A percentile compares a stretch with the other conserved stretches of the same genome.
phyloP scores from a whole-genome alignment of 2,329 filamentous ascomycete species.

The Mycogone perniciosa region DNA sequence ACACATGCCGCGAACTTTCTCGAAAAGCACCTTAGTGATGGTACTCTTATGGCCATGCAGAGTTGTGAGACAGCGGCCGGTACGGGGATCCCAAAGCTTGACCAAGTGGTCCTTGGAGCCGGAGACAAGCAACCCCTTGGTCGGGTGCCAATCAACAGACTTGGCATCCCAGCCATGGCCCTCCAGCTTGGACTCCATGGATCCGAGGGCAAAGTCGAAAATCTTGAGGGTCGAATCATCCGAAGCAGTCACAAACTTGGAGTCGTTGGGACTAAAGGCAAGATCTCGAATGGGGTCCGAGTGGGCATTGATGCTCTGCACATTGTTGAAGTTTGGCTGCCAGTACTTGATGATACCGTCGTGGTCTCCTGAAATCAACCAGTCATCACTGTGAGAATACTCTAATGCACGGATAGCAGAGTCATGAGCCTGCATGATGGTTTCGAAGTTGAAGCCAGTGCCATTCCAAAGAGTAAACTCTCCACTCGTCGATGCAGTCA shows the following conservation, averaged over 20 bases:
- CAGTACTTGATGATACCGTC: conserved; percentile 96
- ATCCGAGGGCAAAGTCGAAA: conserved; percentile 86
- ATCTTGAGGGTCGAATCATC: conserved; percentile 93
- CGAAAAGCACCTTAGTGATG: conserved; percentile 87
- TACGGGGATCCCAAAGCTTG: conserved; percentile 97
- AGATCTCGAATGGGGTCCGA: conserved; percentile 84
- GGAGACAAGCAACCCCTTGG: conserved; percentile 87
- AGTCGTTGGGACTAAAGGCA: conserved; percentile 87
- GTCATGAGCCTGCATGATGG: conserved; percentile 97
- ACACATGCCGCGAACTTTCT: conserved; percentile 74
- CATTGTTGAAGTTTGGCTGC: conserved; percentile 99
- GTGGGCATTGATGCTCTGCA: conserved; percentile 89
- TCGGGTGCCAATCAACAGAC: conserved; percentile 94
- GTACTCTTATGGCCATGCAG: conserved; percentile 97
- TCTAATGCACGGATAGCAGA: conserved; percentile 73
- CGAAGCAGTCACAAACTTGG: conserved; percentile 92
- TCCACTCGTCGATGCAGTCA: conserved; percentile 92
- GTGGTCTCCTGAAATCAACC: conserved; percentile 92
- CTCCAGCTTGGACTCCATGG: conserved; percentile 74
- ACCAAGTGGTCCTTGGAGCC: conserved; percentile 97
- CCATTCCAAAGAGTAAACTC: conserved; percentile 99
- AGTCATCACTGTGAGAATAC: conserved; percentile 95
- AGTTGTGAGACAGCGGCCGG: conserved; percentile 81
- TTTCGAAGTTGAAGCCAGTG: conserved; percentile 98
- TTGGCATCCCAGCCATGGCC: conserved; percentile 99